Percentiles rank a stretch among this genome's conserved stretches.
These are phyloP conservation scores for Metschnikowia chrysomelidarum DNA, from an alignment of 805 yeast species.

Conservation along the genomic window DNA sequence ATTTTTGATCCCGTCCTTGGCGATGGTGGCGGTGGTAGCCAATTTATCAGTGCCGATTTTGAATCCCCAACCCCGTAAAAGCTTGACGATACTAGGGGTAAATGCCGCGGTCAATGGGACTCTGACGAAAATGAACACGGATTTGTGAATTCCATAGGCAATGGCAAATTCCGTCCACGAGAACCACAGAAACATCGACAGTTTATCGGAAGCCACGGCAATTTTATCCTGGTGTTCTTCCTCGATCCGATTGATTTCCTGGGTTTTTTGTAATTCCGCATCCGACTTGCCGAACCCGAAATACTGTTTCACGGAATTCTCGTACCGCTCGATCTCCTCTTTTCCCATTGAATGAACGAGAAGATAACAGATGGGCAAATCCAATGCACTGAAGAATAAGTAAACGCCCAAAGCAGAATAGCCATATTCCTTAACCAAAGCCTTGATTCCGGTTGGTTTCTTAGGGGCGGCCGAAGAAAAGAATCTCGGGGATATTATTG, in stretches of 20 bases:
- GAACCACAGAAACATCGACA: conserved; percentile 30
- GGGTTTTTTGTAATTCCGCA: conserved; percentile 38
- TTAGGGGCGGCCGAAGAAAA: conserved; percentile 7
- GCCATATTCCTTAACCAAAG: conserved; percentile 81
- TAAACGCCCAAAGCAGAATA: conserved; percentile 89
- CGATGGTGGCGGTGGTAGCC: conserved; percentile 35
- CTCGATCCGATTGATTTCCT: conserved; percentile 32
- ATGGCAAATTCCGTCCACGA: conserved; percentile 81
- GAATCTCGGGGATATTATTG: conserved; percentile 5
- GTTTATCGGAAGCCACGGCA: conserved; percentile 19
- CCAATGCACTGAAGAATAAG: conserved; percentile 66
- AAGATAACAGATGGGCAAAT: conserved; percentile 78
- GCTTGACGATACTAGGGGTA: conserved; percentile 73
- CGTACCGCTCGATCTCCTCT: conserved; percentile 69
- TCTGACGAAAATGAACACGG: conserved; percentile 69
- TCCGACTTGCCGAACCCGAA: conserved; percentile 61
- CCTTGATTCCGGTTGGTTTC: conserved; percentile 52
- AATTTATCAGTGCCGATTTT: conserved; percentile 58
- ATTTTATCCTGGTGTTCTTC: conserved; percentile 24
- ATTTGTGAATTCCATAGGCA: conserved; percentile 92
- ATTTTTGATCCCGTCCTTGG: conserved; percentile 22
- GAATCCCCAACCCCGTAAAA: conserved; percentile 75
- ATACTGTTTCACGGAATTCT: conserved; percentile 54
- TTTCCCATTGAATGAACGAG: conserved; percentile 86
- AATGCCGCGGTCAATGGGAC: conserved; percentile 90